phyloP scores from a whole-genome alignment of 73 alveolate genomes.

The Symbiodinium natans region DNA sequence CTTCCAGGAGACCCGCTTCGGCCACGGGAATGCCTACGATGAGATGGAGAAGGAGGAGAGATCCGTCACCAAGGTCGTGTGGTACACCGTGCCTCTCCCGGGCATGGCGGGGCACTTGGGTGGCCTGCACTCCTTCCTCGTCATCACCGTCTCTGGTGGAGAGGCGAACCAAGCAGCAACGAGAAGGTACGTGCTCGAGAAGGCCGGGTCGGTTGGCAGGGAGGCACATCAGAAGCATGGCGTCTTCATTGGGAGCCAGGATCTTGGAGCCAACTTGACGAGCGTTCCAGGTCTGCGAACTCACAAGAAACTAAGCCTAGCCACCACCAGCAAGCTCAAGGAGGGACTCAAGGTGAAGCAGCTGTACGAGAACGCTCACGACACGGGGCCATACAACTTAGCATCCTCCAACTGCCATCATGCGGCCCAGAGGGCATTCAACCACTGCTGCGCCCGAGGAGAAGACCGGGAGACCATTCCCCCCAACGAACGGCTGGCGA shows the following conservation, averaged over 20 bases:
- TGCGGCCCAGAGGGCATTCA: neutral
- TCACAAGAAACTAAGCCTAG: neutral
- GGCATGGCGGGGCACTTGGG: neutral
- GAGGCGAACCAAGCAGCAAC: neutral
- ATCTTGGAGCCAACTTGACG: neutral
- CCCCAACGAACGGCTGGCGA: neutral
- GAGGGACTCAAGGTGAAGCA: neutral
- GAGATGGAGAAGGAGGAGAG: neutral
- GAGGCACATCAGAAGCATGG: neutral
- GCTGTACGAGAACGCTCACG: neutral
- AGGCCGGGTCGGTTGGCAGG: neutral
- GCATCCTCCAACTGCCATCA: neutral
- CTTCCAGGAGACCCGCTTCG: neutral
- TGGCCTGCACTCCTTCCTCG: neutral
- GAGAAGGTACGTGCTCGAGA: neutral
- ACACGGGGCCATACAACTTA: neutral
- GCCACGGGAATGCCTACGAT: neutral
- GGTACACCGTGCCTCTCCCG: neutral
- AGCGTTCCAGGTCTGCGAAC: neutral
- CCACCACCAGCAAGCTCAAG: neutral
- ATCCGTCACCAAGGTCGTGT: neutral
- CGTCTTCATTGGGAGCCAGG: neutral
- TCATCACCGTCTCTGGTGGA: neutral
- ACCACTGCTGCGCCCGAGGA: neutral
- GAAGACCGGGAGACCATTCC: neutral